Conservation (phyloP, 2,329 filamentous ascomycete species). For the Drechslerella coelobrocha region DNA sequence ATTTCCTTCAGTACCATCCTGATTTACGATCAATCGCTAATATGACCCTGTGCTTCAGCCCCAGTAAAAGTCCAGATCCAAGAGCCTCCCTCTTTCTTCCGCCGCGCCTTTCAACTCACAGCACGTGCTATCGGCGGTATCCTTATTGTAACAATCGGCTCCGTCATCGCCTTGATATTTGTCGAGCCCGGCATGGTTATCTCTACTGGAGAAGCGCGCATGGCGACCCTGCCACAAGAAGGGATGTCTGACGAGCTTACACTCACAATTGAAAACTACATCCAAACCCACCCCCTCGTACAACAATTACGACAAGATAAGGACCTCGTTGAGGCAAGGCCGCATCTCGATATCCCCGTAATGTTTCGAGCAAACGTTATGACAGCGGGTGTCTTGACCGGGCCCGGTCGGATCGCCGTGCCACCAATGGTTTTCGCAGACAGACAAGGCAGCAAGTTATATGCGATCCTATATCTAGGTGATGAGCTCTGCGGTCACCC, state of each 20-base stretch:
- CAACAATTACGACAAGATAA: slow-evolving; percentile 71
- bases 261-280: slow-evolving; percentile 72
- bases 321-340: slow-evolving; percentile 76
- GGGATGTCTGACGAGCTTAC: slow-evolving; percentile 62
- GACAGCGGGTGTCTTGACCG: slow-evolving; percentile 79
- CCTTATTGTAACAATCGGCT: slow-evolving; percentile 44
- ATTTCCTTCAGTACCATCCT: neutral
- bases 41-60: slow-evolving; percentile 10
- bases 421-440: slow-evolving; percentile 81
- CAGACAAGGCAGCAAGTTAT: slow-evolving; percentile 70
- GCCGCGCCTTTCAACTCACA: slow-evolving; percentile 20
- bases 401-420: slow-evolving; percentile 76
- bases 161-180: slow-evolving; percentile 33
- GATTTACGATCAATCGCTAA: neutral
- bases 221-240: slow-evolving; percentile 37
- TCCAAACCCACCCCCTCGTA: slow-evolving; percentile 77
- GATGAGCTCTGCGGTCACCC: slow-evolving; percentile 84
- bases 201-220: slow-evolving; percentile 30
- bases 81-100: slow-evolving; percentile 42
- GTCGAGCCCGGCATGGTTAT: slow-evolving; percentile 45
- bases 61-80: slow-evolving; percentile 48
- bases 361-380: slow-evolving; percentile 75
- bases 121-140: slow-evolving; percentile 37
- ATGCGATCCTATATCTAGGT: slow-evolving; percentile 79
- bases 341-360: slow-evolving; percentile 83